Percentiles rank a stretch among this genome's conserved stretches.
phyloP scores from a whole-genome alignment of 2,329 filamentous ascomycete species.

The Calonectria crousiana region DNA sequence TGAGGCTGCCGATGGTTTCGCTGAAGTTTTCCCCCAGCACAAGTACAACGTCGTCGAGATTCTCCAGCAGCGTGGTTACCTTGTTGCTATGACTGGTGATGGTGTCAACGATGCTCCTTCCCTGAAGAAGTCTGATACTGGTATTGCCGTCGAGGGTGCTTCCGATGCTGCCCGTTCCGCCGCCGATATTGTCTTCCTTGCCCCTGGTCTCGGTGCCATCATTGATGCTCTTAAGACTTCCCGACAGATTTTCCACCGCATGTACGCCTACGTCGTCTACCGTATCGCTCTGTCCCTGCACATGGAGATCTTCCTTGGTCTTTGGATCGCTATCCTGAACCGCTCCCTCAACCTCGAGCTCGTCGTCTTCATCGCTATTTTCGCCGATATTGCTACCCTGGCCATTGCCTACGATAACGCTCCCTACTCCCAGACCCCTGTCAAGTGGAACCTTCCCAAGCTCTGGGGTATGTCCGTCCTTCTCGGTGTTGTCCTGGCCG shows the following conservation, averaged over 20 bases:
- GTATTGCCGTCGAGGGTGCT: constrained; percentile 93
- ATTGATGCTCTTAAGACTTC: constrained; percentile 94
- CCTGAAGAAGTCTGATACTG: constrained; percentile 94
- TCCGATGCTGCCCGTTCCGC: constrained; percentile 92
- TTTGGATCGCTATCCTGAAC: constrained; percentile 93
- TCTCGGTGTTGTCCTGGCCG: constrained; percentile 82
- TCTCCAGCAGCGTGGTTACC: constrained; percentile 90
- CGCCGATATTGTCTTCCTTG: constrained; percentile 94
- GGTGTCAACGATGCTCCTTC: constrained; percentile 95
- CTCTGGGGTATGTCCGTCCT: constrained; percentile 93
- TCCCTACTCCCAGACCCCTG: constrained; percentile 84
- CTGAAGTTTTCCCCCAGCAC: constrained; percentile 94
- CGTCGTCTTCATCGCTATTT: constrained; percentile 93
- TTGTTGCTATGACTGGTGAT: constrained; percentile 96
- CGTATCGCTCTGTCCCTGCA: constrained; percentile 93
- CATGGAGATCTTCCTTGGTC: constrained; percentile 89
- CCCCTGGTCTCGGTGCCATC: constrained; percentile 90
- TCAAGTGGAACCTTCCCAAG: constrained; percentile 96
- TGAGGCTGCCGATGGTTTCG: constrained; percentile 94
- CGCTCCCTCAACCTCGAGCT: constrained; percentile 85
- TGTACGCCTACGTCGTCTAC: constrained; percentile 97
- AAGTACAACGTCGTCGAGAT: constrained; percentile 84
- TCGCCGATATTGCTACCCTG: constrained; percentile 91
- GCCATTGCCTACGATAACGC: constrained; percentile 96
- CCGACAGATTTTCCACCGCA: constrained; percentile 95